Evolutionary conservation across 2,329 filamentous ascomycete species (phyloP), one percentile per base, ranked within the genome.

Genomic region (Lasiodiplodia hormozganensis): DNA sequence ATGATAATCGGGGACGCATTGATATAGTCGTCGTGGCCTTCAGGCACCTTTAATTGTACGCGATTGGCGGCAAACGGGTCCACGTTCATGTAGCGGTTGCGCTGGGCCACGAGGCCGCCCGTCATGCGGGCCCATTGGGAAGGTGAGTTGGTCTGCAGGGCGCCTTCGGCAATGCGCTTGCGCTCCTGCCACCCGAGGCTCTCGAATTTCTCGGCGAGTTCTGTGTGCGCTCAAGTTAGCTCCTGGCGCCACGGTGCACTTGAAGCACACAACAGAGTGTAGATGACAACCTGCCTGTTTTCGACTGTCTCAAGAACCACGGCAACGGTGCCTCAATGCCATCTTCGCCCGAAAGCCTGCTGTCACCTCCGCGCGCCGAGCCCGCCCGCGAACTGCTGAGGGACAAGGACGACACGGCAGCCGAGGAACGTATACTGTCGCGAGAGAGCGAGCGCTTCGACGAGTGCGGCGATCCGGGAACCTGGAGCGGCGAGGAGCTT

Each of bases 61-160:
- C 96, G 89, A 76, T 96, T 97, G 76, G 92, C 89, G 70, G 91
- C 90, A 89, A 92, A 99, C 0, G 94, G 93, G 76, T 94, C 91
- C 71, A 99, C 93, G 76, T 98, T 97, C 66, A 85, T 79, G 81
- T 98, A 99, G 67, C 96, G 90, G 79, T 98, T 96, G 72, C 95
- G 87, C 43, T 81, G 78, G 69, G 84, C 84, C 71, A 88, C 82
- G 58, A 88, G 85, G 10, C 87, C 82, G 28, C 85, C 84, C 34
- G 80, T 81, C 62, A 91, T 85, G 66, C 89, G 84, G 3, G 88
- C 85, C 84, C 85, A 91, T 70, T 83, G 83, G 64, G 86, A 86
- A 14, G 80, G 77, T 25, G 84, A 40, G 18, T 38, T 62, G 40
- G 56, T 4, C 8, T 70, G 60, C 21, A 74, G 71, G n/a, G 75